Evolutionary conservation across 2,329 filamentous ascomycete genomes (phyloP), one percentile per base, ranked within the genome.

Genomic region (Ploettnerulaceae sp.): DNA sequence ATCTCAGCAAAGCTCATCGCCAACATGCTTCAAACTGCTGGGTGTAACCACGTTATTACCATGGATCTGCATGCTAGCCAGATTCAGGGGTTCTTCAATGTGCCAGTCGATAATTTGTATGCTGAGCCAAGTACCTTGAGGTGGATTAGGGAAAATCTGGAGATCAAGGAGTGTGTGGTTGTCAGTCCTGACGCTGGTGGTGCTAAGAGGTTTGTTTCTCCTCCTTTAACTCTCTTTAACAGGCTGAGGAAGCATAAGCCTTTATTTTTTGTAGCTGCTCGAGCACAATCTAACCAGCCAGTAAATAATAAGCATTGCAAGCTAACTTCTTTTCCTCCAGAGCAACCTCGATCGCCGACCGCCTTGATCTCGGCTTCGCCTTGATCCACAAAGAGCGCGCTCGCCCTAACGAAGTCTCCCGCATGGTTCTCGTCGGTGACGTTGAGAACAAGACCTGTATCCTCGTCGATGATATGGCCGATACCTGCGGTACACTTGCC

Each of bases 301-400:
- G n/a, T n/a, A n/a, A n/a, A n/a, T n/a, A n/a, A n/a, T n/a, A n/a
- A n/a, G n/a, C n/a, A n/a, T n/a, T n/a, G n/a, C n/a, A n/a, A n/a
- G n/a, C n/a, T n/a, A n/a, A n/a, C n/a, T 18, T 32, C 12, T 14
- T 15, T 17, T 33, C 12, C 25, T 7, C 49, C 56, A 81, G 84
- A 67, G 91, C 90, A 31, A 95, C 91, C 7, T 89, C 86, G 9
- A 95, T 97, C 56, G 91, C 91, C 47, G 91, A 96, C 67, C 84
- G 88, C 38, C 78, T 97, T 51, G 89, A 95, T 63, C 81, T 90
- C 37, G 84, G 83, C 51, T 96, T 97, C 66, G 91, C 91, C 7
- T 79, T 97, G 45, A 97, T 97, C 58, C 90, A 96, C 77, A 96
- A 97, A 72, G 91, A 96, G 70, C 86, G 90, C 48, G 86, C 89